Percentiles rank a stretch among this genome's conserved stretches.
Evolutionary conservation across 164 flowering plant genomes (phyloP).

Genomic region (Magnolia officinalis): DNA sequence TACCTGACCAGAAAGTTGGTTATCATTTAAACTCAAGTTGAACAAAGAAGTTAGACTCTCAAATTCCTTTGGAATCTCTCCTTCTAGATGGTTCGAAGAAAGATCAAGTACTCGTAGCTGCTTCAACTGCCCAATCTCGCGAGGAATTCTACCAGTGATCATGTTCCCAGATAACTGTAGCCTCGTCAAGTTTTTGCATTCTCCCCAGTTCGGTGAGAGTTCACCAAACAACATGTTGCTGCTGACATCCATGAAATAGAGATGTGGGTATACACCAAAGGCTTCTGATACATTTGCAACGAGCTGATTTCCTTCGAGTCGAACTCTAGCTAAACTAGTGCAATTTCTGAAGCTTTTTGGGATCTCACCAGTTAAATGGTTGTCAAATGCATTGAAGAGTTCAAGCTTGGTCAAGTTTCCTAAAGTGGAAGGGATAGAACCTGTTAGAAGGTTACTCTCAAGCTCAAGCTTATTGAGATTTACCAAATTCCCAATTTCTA

Average conservation of each 20-base stretch:
- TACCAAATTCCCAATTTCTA: not conserved
- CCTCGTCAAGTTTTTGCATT: constrained; percentile 23
- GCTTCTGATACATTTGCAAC: constrained; percentile 31
- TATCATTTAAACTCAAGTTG: constrained; percentile 32
- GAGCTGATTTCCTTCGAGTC: constrained; percentile 48
- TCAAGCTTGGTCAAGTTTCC: not conserved
- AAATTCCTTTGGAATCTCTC: constrained; percentile 42
- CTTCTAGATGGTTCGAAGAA: constrained; percentile 33
- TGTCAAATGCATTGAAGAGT: not conserved
- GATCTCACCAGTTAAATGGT: not conserved
- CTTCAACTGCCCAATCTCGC: constrained; percentile 30
- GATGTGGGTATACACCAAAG: constrained; percentile 35
- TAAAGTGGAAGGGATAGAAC: not conserved
- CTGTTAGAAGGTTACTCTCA: not conserved
- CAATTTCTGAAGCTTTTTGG: constrained; percentile 35
- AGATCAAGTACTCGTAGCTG: constrained; percentile 21
- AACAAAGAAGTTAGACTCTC: constrained; percentile 12
- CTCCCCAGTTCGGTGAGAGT: constrained; percentile 32
- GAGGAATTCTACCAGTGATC: constrained; percentile 35
- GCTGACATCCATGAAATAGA: constrained; percentile 29
- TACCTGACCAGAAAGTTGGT: constrained; percentile 32
- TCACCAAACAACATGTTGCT: constrained; percentile 34
- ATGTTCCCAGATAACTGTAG: constrained; percentile 24
- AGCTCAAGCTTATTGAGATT: not conserved
- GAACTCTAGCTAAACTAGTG: constrained; percentile 34